Conservation (phyloP, 352 stramenopile genomes). For the Sclerospora graminicola region DNA sequence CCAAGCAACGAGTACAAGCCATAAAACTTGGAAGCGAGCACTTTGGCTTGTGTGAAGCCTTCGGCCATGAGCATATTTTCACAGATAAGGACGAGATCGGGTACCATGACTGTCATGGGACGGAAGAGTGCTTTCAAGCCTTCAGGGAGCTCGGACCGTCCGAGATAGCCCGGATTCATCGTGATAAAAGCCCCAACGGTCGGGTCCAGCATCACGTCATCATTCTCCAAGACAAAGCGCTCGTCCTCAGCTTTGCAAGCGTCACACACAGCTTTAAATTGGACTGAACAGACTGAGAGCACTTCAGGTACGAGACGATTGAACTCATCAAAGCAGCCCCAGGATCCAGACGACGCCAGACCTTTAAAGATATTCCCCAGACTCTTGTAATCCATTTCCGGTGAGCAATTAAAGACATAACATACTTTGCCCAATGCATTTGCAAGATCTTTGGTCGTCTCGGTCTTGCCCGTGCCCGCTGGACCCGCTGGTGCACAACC, state of each 20-base stretch:
- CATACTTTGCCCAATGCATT: slow-evolving; percentile 92
- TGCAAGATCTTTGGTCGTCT: slow-evolving; percentile 93
- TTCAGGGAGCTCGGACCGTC: no score
- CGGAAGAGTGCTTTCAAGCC: no score
- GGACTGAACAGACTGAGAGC: slow-evolving; percentile 89
- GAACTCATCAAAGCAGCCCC: slow-evolving; percentile 96
- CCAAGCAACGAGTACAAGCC: no score
- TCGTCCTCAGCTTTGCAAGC: slow-evolving; percentile 90
- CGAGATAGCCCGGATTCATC: slow-evolving; percentile 96
- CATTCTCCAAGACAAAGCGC: slow-evolving; percentile 91
- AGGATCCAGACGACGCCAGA: slow-evolving; percentile 88
- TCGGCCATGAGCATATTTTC: no score
- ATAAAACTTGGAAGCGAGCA: no score
- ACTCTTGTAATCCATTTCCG: slow-evolving; percentile 94
- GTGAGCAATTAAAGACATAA: slow-evolving; percentile 95
- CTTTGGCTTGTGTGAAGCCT: no score
- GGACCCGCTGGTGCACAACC: slow-evolving; percentile 57
- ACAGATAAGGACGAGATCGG: no score
- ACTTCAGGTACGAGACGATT: slow-evolving; percentile 93
- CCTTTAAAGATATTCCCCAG: slow-evolving; percentile 97
- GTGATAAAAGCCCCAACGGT: slow-evolving; percentile 93
- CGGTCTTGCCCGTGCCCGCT: slow-evolving; percentile 46
- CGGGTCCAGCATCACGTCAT: slow-evolving; percentile 87
- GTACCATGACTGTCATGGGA: no score
- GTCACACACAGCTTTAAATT: slow-evolving; percentile 95